A percentile compares a stretch with the other conserved stretches of the same genome.
These are phyloP conservation scores for Dendrocalamus latiflorus DNA, from an alignment of 202 grass and related monocot species.

Conservation along the genomic window DNA sequence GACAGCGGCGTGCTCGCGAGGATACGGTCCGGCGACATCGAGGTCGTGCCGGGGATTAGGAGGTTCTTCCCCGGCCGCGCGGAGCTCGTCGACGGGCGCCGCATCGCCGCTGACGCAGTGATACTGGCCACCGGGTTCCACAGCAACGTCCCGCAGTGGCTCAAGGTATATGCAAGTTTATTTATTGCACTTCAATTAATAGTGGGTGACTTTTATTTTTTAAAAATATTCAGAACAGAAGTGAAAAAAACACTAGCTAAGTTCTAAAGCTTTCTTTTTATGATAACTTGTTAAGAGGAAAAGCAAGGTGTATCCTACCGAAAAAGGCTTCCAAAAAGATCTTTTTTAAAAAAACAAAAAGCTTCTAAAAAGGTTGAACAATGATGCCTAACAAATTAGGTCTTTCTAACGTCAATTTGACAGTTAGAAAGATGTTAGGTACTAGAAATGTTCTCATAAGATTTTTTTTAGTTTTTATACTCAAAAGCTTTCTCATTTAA, in stretches of 20 bases:
- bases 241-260: neutral
- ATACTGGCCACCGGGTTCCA: constrained; percentile 83
- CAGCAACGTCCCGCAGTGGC: constrained; percentile 87
- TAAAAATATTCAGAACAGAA: neutral
- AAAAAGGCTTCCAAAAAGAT: constrained; percentile 19
- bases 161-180: constrained; percentile 43
- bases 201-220: neutral
- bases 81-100: constrained; percentile 54
- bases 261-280: neutral
- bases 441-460: neutral
- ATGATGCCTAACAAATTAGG: constrained; percentile 35
- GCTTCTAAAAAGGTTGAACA: constrained; percentile 11
- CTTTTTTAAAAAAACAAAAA: neutral
- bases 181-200: neutral
- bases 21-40: constrained; percentile 67
- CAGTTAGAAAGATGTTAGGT: constrained; percentile 37
- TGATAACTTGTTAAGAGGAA: constrained; percentile 2
- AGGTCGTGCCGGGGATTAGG: constrained; percentile 60
- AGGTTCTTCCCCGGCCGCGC: constrained; percentile 34
- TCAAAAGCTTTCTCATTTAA: neutral
- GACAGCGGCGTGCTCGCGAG: constrained; percentile 67
- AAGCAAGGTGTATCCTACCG: constrained; percentile 8
- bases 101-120: constrained; percentile 53
- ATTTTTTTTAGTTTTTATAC: neutral
- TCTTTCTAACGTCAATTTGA: constrained; percentile 27